Base-by-base conservation (phyloP, 805 yeast genomes). In the Wickerhamomyces pijperi region DNA sequence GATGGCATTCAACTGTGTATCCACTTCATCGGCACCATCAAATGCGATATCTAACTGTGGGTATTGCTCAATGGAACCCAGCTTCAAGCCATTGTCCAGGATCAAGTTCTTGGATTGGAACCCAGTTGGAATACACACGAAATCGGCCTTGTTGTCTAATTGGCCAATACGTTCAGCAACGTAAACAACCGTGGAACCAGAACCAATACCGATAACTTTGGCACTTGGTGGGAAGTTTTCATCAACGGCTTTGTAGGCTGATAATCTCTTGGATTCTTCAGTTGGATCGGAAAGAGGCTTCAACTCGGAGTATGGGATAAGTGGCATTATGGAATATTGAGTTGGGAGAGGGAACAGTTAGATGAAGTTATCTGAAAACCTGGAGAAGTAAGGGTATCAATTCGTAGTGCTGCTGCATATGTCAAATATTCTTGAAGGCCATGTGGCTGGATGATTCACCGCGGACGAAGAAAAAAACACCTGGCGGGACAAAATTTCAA, bases 21-120 rank as follows among this genome's bases (percentile, higher is more conserved):
- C 98, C 42, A 88, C 88, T 61, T 92, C 98, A 61, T 92, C 99
- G 3, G 98, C 97, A 35, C 99, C 99, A 60, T 92, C 99, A 58
- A 92, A 92, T 2, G 96, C 95, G 50, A 92, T 76, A 57, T 92
- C 98, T 35, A 92, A 65, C 19, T 70, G 70, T 2, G 94, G 84
- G 36, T 65, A 78, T 64, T 86, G 88, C 53, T 90, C 97, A 43
- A 90, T 74, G 9, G 82, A 68, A 2, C 94, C 95, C 46, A 88
- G 67, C 32, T 60, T 69, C 46, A 92, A 68, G 0, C 92, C 92
- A 51, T 87, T 87, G 42, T 75, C 82, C 42, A 85, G 64, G 50
- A 92, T 88, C 48, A 92, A 70, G 51, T 80, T 85, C 53, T 82
- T 82, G 35, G 94, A 82, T 63, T 92, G 99, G 70, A 88, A 92